A percentile compares a stretch with the other conserved stretches of the same genome.
phyloP scores from a whole-genome alignment of 2,329 filamentous ascomycete species.

The Elsinoe fawcettii region DNA sequence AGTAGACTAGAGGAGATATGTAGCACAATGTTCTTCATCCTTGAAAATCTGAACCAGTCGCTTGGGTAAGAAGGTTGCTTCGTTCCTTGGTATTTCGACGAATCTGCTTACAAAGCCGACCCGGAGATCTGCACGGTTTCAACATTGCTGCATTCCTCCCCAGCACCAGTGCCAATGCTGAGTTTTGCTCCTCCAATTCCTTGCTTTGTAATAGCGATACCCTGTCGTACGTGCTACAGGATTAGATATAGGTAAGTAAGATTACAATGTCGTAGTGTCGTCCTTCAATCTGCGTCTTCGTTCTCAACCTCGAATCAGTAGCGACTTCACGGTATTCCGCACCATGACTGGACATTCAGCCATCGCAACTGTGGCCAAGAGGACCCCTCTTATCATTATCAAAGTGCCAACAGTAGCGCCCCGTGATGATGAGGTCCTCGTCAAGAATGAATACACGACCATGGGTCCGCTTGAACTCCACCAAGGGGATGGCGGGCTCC shows the following conservation, averaged over 20 bases:
- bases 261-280: too few relatives aligned
- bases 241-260: neutral
- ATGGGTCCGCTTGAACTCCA: conserved; percentile 57
- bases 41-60: too few relatives aligned
- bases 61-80: neutral
- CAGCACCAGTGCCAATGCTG: neutral
- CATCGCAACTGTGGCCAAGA: conserved; percentile 34
- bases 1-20: too few relatives aligned
- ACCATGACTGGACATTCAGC: conserved; percentile 27
- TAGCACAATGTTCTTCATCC: too few relatives aligned
- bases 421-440: conserved; percentile 41
- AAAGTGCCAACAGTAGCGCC: conserved; percentile 32
- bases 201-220: neutral
- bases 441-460: conserved; percentile 51
- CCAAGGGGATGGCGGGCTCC: conserved; percentile 52
- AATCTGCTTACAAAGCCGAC: neutral
- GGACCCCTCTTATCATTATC: conserved; percentile 30
- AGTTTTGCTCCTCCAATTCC: neutral
- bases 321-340: neutral
- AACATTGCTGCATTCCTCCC: neutral
- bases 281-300: too few relatives aligned
- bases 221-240: neutral
- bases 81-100: neutral
- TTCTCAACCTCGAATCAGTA: neutral
- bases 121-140: neutral